phyloP scores from a whole-genome alignment of 306 rosid genomes.

The Malus sylvestris region DNA sequence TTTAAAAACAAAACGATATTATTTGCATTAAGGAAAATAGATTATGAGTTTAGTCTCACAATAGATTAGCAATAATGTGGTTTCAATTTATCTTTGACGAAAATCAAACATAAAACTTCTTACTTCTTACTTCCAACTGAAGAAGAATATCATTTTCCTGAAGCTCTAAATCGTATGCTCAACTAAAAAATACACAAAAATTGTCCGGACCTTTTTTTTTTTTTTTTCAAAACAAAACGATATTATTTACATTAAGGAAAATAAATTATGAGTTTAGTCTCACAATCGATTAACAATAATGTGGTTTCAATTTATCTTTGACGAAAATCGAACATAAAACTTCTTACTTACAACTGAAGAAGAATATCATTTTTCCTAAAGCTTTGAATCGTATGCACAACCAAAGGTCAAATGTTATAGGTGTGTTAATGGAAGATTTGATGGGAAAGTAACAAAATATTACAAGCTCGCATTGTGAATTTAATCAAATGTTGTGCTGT shows the following conservation, averaged over 20 bases:
- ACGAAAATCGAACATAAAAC: fast-evolving
- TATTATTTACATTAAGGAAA: no score
- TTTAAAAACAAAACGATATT: no score
- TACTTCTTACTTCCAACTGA: no score
- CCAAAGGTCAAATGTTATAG: conserved; percentile 7
- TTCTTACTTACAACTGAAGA: no score
- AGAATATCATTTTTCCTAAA: neutral
- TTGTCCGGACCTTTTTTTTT: neutral
- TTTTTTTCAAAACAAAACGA: no score
- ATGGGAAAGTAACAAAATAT: neutral
- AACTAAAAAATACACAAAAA: neutral
- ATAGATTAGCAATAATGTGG: no score
- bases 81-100: fast-evolving
- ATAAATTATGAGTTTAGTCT: fast-evolving
- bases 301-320: fast-evolving
- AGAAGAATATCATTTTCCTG: no score
- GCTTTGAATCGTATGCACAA: conserved; percentile 4
- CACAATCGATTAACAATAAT: no score
- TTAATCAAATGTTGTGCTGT: neutral
- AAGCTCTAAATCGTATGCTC: conserved; percentile 4
- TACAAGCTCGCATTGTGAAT: neutral
- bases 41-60: fast-evolving
- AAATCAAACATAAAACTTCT: fast-evolving
- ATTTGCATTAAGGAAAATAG: fast-evolving
- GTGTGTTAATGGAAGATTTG: conserved; percentile 6